Base-by-base conservation (phyloP, 2,329 filamentous ascomycete species). In the Arthrobotrys entomopaga region DNA sequence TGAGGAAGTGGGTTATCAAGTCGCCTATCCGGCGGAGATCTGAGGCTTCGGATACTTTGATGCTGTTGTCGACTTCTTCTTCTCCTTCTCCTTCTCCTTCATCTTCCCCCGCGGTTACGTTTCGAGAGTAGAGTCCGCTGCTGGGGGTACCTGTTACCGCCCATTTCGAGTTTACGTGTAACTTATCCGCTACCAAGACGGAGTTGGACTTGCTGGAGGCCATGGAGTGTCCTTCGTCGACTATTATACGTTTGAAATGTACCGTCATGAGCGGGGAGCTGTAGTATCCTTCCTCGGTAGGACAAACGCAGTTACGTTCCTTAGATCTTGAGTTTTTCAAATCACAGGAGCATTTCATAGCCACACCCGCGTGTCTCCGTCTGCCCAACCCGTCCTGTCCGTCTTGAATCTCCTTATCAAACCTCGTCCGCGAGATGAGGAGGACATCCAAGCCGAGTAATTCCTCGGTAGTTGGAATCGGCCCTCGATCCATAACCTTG, bases 81-180 rank as follows among this genome's bases (percentile, higher is more conserved):
- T 34, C 29, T 34, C 10, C 29, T 34, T 10, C 29, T 5, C 19
- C 4, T 42, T 80, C 78, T 24, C 83, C 75, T 34, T 34, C 29
- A 7, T 34, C 29, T 34, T 10, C 29, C 10, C 19, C 4, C n/a
- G 2, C 20, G 11, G 16, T 3, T 15, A 92, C 88, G 0, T 92
- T 86, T 0, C 93, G 92, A 65, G 92, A 56, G 24, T 65, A 91
- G 0, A 97, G 83, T 8, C 93, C 91, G 75, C 89, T 89, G 0
- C 93, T 92, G 1, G 94, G 94, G 0, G 94, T 98, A 65, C 94
- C 94, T 0, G 91, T 96, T 0, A 97, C 90, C 2, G 96, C 88
- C 94, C 94, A 97, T 8, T 91, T 87, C 16, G 91, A 87, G 53
- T 92, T 89, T 15, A 92, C 83, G 10, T 85, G 82, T n/a, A 90